Base-by-base conservation (phyloP, 2,329 filamentous ascomycete species). In the Aspergillus novofumigatus region DNA sequence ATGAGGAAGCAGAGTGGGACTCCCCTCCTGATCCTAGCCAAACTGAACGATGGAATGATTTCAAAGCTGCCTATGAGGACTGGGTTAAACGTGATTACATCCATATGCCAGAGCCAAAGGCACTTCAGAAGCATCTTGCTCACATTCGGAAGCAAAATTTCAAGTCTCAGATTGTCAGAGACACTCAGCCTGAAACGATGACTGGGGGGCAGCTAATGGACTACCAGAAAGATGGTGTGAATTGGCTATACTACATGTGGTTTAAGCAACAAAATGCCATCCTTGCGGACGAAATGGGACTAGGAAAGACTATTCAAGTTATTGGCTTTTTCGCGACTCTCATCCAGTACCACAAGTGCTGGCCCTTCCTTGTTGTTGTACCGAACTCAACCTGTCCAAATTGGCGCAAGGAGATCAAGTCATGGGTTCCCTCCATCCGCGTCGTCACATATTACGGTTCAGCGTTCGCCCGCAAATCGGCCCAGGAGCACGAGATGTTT, bases 381-480 rank as follows among this genome's bases (percentile, higher is more conserved):
- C 94, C 94, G 0, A 97, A 97, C 69, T 88, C 93, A 0, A 99
- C 94, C 0, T 96, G 92, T 72, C 86, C 92, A n/a, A 99, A 99
- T 71, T 99, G 94, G 93, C 89, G 93, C 5, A 87, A 93, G 51
- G 94, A 99, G 71, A 91, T 97, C 72, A 95, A 96, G 77, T 87
- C 90, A 64, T 99, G 93, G 93, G 87, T 89, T 0, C 93, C 93
- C 1, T 85, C 84, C 6, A 77, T 97, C 38, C 86, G 92, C 45
- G 92, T 96, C 6, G 92, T 97, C n/a, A 88, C 92, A 0, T 97
- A 94, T 70, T 95, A 95, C 70, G 94, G 94, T 49, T 88, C 88
- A 17, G 83, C 81, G 52, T 81, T 83, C 51, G 82, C 92, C 17
- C 89, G 94, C 63, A 85, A 90, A 41, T 83, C 96, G 58, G 88